Evolutionary conservation across 202 grass and related monocot species (phyloP).

Genomic region (Saccharum hybrid): DNA sequence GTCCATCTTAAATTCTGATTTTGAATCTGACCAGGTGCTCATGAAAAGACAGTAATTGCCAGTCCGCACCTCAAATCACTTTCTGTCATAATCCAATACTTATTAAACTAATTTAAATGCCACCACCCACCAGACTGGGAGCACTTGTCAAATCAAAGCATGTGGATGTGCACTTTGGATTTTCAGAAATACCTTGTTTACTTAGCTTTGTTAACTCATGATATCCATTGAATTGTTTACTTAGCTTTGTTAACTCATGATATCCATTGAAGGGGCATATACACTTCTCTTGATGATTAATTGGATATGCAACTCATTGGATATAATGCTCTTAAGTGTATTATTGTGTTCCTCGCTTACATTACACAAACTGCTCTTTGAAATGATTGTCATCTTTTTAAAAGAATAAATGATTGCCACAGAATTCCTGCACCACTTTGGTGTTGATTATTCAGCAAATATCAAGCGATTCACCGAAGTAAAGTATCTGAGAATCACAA

Average conservation of each 20-base stretch:
- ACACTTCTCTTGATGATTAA: neutral
- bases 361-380: neutral
- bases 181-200: slow-evolving; percentile 1
- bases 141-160: slow-evolving; percentile 6
- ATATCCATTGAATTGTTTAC: neutral
- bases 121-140: neutral
- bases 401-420: neutral
- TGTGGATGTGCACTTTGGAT: neutral
- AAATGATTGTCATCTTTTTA: neutral
- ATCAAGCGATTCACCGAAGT: neutral
- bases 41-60: neutral
- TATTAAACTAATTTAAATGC: neutral
- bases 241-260: neutral
- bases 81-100: neutral
- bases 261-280: neutral
- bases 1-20: neutral
- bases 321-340: neutral
- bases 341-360: neutral
- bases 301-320: neutral
- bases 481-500: neutral
- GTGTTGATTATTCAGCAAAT: slow-evolving; percentile 18
- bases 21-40: neutral
- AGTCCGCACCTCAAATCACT: neutral
- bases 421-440: neutral
- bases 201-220: neutral